phyloP scores from a whole-genome alignment of 371 early-diverging fungal species.

The Circinella minor region DNA sequence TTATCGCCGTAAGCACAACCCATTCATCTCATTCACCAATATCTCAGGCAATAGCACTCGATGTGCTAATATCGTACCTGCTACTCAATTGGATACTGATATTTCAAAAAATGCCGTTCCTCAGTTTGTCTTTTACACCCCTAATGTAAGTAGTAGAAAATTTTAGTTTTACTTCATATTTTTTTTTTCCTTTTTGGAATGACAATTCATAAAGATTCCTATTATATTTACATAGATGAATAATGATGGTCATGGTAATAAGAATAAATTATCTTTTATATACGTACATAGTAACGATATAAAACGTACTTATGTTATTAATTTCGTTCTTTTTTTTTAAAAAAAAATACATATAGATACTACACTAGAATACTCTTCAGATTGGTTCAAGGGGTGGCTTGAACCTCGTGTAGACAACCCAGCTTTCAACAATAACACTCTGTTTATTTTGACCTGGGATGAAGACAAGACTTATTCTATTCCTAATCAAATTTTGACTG shows the following conservation, averaged over 20 bases:
- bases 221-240: constrained; percentile 19
- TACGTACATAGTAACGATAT: no score
- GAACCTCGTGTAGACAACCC: constrained; percentile 52
- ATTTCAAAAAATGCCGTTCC: constrained; percentile 39
- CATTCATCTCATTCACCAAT: constrained; percentile 55
- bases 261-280: no score
- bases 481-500: constrained; percentile 34
- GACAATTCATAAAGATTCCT: neutral
- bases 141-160: constrained; percentile 15
- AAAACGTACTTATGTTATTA: no score
- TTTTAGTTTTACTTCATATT: no score
- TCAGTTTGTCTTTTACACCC: constrained; percentile 48
- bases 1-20: constrained; percentile 64
- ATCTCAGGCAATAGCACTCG: constrained; percentile 44
- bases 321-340: no score
- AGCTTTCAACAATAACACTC: constrained; percentile 45
- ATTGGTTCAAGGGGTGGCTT: constrained; percentile 54
- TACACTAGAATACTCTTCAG: constrained; percentile 43
- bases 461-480: constrained; percentile 34
- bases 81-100: constrained; percentile 46
- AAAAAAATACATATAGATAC: constrained; percentile 35
- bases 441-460: constrained; percentile 61
- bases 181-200: no score
- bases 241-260: constrained; percentile 49
- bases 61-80: constrained; percentile 56